phyloP scores from a whole-genome alignment of 257 asterid genomes.

The Gentiana dahurica region DNA sequence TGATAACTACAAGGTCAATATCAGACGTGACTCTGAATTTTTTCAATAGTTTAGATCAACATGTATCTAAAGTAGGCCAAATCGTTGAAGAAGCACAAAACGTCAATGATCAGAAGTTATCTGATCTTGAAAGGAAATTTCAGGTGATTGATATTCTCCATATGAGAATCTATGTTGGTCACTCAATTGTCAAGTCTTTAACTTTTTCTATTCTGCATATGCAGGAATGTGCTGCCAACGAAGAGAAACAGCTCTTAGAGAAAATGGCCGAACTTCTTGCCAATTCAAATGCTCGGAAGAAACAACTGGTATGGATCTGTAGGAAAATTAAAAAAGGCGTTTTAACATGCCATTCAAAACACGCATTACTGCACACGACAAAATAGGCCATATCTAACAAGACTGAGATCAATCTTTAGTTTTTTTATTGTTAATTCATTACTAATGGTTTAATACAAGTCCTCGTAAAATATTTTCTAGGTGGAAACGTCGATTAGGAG shows the following conservation, averaged over 20 bases:
- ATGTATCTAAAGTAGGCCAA: constrained; percentile 65
- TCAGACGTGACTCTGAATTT: constrained; percentile 55
- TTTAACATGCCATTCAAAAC: neutral
- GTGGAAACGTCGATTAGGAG: constrained; percentile 69
- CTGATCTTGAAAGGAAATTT: constrained; percentile 82
- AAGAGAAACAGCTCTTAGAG: constrained; percentile 79
- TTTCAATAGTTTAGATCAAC: constrained; percentile 61
- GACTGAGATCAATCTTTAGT: neutral
- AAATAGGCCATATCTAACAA: too few species aligned
- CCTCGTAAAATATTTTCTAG: constrained; percentile 21
- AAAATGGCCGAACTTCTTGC: constrained; percentile 96
- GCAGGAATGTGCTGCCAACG: constrained; percentile 89
- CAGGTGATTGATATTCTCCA: constrained; percentile 46
- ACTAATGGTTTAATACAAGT: neutral
- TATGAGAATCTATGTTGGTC: constrained; percentile 6
- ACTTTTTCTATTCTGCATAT: constrained; percentile 8
- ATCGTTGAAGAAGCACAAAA: constrained; percentile 77
- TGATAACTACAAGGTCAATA: constrained; percentile 66
- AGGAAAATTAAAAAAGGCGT: neutral
- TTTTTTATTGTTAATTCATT: constrained; percentile 3
- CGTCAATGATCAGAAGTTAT: constrained; percentile 52
- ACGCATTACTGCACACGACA: neutral
- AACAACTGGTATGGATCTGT: constrained; percentile 45
- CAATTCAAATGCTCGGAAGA: constrained; percentile 82
- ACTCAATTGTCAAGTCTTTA: constrained; percentile 4